Base-by-base conservation (phyloP, 805 yeast species). In the Lipomyces mesembrius region DNA sequence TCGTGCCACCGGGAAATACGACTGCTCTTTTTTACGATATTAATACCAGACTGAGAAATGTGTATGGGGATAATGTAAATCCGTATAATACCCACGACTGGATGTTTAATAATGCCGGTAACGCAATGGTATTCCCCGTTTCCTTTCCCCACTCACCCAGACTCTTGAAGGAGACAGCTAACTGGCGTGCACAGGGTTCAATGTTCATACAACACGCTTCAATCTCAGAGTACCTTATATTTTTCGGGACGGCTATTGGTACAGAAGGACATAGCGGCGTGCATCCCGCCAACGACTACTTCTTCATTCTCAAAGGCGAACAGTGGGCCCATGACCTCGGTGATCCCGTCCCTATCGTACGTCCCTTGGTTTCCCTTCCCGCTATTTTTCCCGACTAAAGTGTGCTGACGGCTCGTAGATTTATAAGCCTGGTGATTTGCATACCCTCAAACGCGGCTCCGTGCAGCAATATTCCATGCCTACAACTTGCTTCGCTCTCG, bases 21-120 rank as follows among this genome's bases (percentile, higher is more conserved):
- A 86, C 89, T 7, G 87, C 83, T 2, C 78, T 93, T 65, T 80
- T 93, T 78, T 76, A 81, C 22, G 90, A 85, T 59, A 80, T 94
- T 68, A 85, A 90, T 43, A 82, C 83, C 1, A 82, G 79, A 43
- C 77, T 93, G 66, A 82, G 87, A 68, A 81, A 77, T 2, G 85
- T 82, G 57, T 95, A 95, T 77, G 96, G 97, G 12, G 87, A 86
- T 7, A 76, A 84, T 72, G 85, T 94, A 79, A 91, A 91, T 79
- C 87, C 87, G 71, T 83, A 89, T 72, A 85, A 88, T 76, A 81
- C 83, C 60, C 89, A 90, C 62, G 94, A 93, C 71, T 95, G 98
- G 98, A 89, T 95, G 61, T 94, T 88, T 85, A 95, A 95, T 84
- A 92, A 91, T 74, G 99, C 99, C 2, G 99, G 99, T 63, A 97